phyloP scores from a whole-genome alignment of 2,329 filamentous ascomycete genomes.

The Cadophora gregata region DNA sequence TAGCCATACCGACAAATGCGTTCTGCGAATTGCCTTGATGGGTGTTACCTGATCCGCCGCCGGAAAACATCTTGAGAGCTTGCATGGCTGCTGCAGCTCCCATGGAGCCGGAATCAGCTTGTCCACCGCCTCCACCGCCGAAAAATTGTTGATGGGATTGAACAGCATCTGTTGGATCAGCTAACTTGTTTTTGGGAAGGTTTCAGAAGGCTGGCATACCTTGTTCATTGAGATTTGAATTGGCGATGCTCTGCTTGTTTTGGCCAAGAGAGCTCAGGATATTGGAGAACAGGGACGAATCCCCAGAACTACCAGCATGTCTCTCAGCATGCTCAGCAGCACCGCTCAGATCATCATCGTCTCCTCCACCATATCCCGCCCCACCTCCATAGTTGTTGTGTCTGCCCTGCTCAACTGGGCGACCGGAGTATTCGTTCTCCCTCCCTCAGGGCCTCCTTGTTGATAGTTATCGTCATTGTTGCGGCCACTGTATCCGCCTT shows the following conservation, averaged over 20 bases:
- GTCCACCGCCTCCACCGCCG: slow-evolving; percentile 53
- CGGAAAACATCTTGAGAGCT: slow-evolving; percentile 79
- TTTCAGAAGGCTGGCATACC: slow-evolving; percentile 35
- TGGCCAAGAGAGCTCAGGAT: slow-evolving; percentile 61
- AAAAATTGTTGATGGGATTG: slow-evolving; percentile 80
- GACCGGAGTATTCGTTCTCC: slow-evolving; percentile 22
- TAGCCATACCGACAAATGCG: slow-evolving; percentile 82
- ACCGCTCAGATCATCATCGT: slow-evolving; percentile 57
- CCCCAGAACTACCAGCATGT: slow-evolving; percentile 57
- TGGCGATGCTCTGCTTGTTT: slow-evolving; percentile 55
- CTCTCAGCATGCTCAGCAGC: slow-evolving; percentile 61
- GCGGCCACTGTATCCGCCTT: slow-evolving; percentile 32
- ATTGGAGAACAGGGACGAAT: slow-evolving; percentile 57
- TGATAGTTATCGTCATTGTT: slow-evolving; percentile 19
- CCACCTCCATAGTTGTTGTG: slow-evolving; percentile 33
- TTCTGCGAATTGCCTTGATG: slow-evolving; percentile 67
- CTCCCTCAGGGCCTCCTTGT: slow-evolving; percentile 18
- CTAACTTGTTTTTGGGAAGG: neutral
- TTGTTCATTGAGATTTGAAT: slow-evolving; percentile 64
- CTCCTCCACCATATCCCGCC: slow-evolving; percentile 44
- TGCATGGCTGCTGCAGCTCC: slow-evolving; percentile 82
- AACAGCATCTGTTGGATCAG: slow-evolving; percentile 61
- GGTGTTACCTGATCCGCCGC: slow-evolving; percentile 54
- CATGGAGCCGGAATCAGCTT: slow-evolving; percentile 58
- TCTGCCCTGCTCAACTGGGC: slow-evolving; percentile 19